Evolutionary conservation across 371 early-diverging fungal species (phyloP), one percentile per base, ranked within the genome.

Genomic region (Choanephora cucurbitarum): DNA sequence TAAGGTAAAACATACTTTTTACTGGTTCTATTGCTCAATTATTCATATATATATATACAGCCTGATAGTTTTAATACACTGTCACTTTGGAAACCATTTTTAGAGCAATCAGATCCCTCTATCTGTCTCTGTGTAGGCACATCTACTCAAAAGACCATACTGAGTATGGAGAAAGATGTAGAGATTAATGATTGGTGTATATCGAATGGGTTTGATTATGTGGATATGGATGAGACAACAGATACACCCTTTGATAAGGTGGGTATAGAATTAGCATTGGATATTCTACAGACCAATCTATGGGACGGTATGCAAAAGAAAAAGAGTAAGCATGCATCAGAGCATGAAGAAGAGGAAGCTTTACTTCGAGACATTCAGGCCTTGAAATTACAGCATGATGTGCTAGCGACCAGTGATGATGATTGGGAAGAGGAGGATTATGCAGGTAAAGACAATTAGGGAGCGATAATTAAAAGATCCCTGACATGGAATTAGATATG

Each of bases 221-320:
- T 89, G 6, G 86, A 84, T 67, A 60, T 85, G 52, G 70, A 73
- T 46, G 69, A 72, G 31, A 60, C 54, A 18, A 55, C 65, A 21
- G 64, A 63, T 14, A 58, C 55, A 6, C 58, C 62, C 7, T 45
- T 71, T 57, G 75, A 75, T 54, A 75, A 71, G 44, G 73, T 59
- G 10, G 72, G 79, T 7, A 62, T 62, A 19, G 70, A 62, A 9
- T 34, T 79, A 44, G 64, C 64, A 1, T 55, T 87, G 18, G 90
- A 89, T 49, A 85, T 86, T 10, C 57, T 91, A 45, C 82, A 87
- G 48, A 77, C 86, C 15, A 82, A 89, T 49, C 75, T 86, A 65
- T 91, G 91, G 91, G 89, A 88, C 49, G 89, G 87, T 1, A 60
- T 88, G 74, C 55, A 66, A 13, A 74, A 74, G 9, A 78, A 80